A percentile compares a stretch with the other conserved stretches of the same genome.
Conservation (phyloP, 1,139 yeast genomes). For the Debaryomyces subglobosus region DNA sequence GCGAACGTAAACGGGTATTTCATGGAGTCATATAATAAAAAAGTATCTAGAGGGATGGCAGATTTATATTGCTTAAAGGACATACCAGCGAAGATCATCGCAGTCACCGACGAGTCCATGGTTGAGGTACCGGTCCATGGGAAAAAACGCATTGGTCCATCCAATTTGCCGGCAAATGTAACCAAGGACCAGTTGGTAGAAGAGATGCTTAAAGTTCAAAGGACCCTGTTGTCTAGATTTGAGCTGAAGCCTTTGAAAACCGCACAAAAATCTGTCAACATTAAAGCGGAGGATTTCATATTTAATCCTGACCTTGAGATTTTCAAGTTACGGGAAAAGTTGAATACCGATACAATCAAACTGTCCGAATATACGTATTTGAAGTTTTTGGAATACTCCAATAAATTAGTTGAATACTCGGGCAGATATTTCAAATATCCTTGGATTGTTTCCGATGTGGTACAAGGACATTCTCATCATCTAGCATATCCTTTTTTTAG, state of each 20-base stretch:
- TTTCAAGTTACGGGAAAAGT: conserved; percentile 25
- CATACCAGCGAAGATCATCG: conserved; percentile 31
- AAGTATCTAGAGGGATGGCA: conserved; percentile 39
- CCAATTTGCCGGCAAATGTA: conserved; percentile 9
- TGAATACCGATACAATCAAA: conserved; percentile 19
- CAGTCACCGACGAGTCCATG: conserved; percentile 29
- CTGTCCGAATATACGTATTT: conserved; percentile 28
- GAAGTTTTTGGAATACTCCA: conserved; percentile 34
- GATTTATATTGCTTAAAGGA: conserved; percentile 38
- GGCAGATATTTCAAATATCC: conserved; percentile 50
- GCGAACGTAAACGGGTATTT: conserved; percentile 39
- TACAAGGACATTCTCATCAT: conserved; percentile 49
- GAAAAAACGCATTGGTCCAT: conserved; percentile 27
- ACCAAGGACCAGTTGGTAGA: conserved; percentile 14
- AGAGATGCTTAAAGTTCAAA: conserved; percentile 14
- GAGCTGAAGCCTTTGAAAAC: conserved; percentile 14
- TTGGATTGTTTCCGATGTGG: conserved; percentile 43
- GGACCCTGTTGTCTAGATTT: conserved; percentile 9
- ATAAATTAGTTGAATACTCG: conserved; percentile 31
- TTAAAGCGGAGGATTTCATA: conserved; percentile 32
- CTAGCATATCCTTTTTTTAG: conserved; percentile 51
- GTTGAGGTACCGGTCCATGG: conserved; percentile 35
- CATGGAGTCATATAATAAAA: conserved; percentile 38
- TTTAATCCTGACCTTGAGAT: conserved; percentile 38
- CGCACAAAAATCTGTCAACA: conserved; percentile 18